phyloP scores from a whole-genome alignment of 225 moss, liverwort and hornwort genomes.

The Takakia lepidozioides region DNA sequence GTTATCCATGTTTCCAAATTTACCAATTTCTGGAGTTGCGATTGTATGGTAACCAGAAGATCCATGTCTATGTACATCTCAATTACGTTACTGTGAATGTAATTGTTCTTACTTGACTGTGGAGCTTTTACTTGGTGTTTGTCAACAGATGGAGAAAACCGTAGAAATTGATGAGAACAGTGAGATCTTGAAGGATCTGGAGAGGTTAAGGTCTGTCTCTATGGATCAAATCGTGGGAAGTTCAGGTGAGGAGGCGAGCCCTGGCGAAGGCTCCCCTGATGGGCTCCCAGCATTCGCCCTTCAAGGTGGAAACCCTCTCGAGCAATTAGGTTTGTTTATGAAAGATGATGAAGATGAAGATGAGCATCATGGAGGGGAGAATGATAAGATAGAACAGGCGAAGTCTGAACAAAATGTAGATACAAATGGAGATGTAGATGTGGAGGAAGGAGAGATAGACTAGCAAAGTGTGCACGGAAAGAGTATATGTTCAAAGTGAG shows the following conservation, averaged over 20 bases:
- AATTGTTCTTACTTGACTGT: too few relatives aligned
- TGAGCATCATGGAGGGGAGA: conserved; percentile 34
- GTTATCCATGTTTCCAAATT: neutral
- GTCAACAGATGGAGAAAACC: conserved; percentile 83
- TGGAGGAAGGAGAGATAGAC: conserved; percentile 59
- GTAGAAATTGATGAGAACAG: conserved; percentile 93
- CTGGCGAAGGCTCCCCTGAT: conserved; percentile 61
- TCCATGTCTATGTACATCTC: too few relatives aligned
- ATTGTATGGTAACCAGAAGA: too few relatives aligned
- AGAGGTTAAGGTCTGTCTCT: conserved; percentile 70
- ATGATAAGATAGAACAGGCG: conserved; percentile 23
- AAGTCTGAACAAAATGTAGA: conserved; percentile 10
- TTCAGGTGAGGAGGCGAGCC: conserved; percentile 63
- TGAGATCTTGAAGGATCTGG: conserved; percentile 76
- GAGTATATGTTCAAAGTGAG: too few relatives aligned
- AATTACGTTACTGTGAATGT: too few relatives aligned
- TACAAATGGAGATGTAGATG: conserved; percentile 5
- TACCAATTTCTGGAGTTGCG: neutral
- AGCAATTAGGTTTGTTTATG: conserved; percentile 89
- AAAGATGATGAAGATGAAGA: conserved; percentile 88
- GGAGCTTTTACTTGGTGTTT: neutral
- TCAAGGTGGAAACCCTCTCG: conserved; percentile 77
- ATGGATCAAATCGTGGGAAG: conserved; percentile 55
- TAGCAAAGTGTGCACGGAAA: too few relatives aligned
- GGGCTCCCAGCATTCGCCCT: conserved; percentile 70